Base-by-base conservation (phyloP, 495 filamentous ascomycete species). In the Penicillium maclennaniae region DNA sequence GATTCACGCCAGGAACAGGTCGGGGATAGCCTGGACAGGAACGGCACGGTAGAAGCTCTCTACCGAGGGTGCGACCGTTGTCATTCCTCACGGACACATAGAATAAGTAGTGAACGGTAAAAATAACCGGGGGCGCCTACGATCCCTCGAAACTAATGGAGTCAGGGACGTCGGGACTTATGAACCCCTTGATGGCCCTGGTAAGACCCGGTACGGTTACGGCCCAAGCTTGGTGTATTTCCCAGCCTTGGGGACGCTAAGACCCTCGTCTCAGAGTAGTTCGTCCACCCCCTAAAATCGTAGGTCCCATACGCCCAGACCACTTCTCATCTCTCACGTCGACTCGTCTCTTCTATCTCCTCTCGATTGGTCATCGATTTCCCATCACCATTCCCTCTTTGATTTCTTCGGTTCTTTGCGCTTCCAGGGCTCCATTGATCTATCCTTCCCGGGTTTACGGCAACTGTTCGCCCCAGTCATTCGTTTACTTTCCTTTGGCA, bases 401-500 rank as follows among this genome's bases (percentile, higher is more conserved):
- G 23, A 55, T 58, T 50, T 51, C 26, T 54, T 53, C 50, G 21
- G 42, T 50, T 23, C 23, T 23, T 5, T 56, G 53, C 50, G 42
- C 57, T 54, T 57, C 47, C 52, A 47, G 55, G 58, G 61, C 51
- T 53, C 54, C 40, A 52, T 54, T 57, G 53, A 59, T 56, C 56
- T 55, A 58, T 60, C 54, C 34, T 58, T 51, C 51, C 45, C 55
- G 60, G 58, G 55, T 56, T 43, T 47, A 48, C 56, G 53, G 54
- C 48, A 58, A 17, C 46, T 37, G 43, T 53, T 47, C 50, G 43
- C 59, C 58, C 63, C 37, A 60, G 62, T 65, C 69, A 69, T 47
- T 72, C 69, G 68, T 74, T 72, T 66, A 53, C 38, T 46, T 36
- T 53, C 47, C 28, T 15, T 45, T 52, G 16, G 27, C n/a, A 17